Evolutionary conservation across 306 rosid species (phyloP).

Genomic region (Vachellia collinsii): DNA sequence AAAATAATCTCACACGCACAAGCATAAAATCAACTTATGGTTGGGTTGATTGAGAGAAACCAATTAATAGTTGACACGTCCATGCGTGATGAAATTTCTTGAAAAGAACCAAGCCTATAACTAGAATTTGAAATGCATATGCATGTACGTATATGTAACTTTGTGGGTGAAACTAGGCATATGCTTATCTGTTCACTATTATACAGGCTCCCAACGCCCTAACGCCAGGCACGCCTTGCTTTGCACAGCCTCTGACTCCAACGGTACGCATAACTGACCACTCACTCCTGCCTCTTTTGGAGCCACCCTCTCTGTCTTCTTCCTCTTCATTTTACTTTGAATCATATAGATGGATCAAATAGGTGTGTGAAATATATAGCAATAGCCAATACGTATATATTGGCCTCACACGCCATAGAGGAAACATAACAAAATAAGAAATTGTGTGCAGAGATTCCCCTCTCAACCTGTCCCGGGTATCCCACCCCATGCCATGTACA

Average conservation of each 20-base stretch:
- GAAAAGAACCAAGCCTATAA: constrained; percentile 13
- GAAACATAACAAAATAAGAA: neutral
- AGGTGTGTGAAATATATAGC: too few species aligned
- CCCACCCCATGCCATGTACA: constrained; percentile 64
- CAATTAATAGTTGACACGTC: neutral
- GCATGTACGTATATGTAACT: neutral
- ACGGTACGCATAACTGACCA: constrained; percentile 50
- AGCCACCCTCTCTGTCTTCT: constrained; percentile 39
- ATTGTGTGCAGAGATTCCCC: constrained; percentile 60
- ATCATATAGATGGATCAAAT: neutral
- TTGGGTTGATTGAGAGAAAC: neutral
- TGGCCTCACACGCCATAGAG: neutral
- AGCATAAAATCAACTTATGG: neutral
- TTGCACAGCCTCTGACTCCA: constrained; percentile 61
- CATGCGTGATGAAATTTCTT: neutral
- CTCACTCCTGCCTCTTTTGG: constrained; percentile 47
- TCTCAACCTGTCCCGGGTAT: constrained; percentile 60
- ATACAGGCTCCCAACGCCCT: constrained; percentile 59
- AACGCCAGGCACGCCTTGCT: constrained; percentile 68
- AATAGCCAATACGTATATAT: too few species aligned
- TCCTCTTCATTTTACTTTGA: constrained; percentile 5
- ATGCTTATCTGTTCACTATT: neutral
- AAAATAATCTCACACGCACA: too few species aligned
- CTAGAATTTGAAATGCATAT: neutral
- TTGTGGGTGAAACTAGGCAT: neutral